A percentile compares a stretch with the other conserved stretches of the same genome.
Conservation (phyloP, 2,329 filamentous ascomycete genomes). For the Exophiala bonariae region DNA sequence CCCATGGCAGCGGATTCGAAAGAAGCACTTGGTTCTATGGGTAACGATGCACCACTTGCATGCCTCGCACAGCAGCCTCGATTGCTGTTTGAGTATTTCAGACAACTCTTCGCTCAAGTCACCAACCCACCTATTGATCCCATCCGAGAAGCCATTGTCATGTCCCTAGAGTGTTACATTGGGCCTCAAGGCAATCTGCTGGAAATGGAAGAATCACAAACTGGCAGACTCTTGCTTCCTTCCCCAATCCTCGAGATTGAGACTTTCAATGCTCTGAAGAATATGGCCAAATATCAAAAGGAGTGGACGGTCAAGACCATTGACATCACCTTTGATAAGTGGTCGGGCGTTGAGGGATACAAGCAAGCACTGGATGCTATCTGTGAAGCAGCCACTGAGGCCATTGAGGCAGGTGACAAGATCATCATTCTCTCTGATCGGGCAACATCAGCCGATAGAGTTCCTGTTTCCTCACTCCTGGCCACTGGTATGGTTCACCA, state of each 20-base stretch:
- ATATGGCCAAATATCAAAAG: slow-evolving; percentile 69
- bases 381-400: slow-evolving; percentile 78
- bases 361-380: slow-evolving; percentile 84
- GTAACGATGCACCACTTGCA: slow-evolving; percentile 90
- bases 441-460: slow-evolving; percentile 76
- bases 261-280: slow-evolving; percentile 84
- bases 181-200: slow-evolving; percentile 93
- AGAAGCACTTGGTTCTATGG: slow-evolving; percentile 96
- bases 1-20: slow-evolving; percentile 98
- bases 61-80: slow-evolving; percentile 88
- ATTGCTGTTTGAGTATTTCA: slow-evolving; percentile 93
- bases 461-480: slow-evolving; percentile 81
- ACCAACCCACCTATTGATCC: slow-evolving; percentile 97
- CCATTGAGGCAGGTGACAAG: slow-evolving; percentile 79
- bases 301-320: slow-evolving; percentile 88
- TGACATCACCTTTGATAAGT: slow-evolving; percentile 90
- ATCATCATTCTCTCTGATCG: slow-evolving; percentile 89
- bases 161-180: slow-evolving; percentile 96
- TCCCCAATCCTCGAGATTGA: slow-evolving; percentile 87
- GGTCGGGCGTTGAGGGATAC: slow-evolving; percentile 78
- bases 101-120: slow-evolving; percentile 95
- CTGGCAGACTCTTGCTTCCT: slow-evolving; percentile 78
- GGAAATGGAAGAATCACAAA: slow-evolving; percentile 90
- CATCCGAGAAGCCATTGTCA: slow-evolving; percentile 95
- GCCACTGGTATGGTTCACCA: slow-evolving; percentile 94